Evolutionary conservation across 2,329 filamentous ascomycete species (phyloP).

Genomic region (Podosphaera xanthii): DNA sequence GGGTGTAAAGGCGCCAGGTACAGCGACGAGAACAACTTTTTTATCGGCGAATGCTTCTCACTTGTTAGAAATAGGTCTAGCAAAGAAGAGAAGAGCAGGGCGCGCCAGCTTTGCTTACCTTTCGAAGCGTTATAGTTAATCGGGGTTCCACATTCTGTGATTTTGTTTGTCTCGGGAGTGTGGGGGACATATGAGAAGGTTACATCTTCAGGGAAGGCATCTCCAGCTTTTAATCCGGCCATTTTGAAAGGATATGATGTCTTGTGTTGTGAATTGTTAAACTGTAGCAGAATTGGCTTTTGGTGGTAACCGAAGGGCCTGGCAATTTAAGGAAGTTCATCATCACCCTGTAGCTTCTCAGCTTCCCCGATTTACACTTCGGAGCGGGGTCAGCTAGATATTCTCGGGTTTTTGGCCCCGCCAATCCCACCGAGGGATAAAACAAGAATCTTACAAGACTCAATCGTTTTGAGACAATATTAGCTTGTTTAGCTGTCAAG

Average conservation of each 20-base stretch:
- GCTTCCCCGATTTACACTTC: no score
- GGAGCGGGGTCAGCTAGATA: no score
- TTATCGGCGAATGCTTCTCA: slow-evolving; percentile 36
- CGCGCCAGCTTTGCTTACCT: slow-evolving; percentile 19
- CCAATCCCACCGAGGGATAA: no score
- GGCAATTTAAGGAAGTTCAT: no score
- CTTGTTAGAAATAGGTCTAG: neutral
- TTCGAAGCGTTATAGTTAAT: slow-evolving; percentile 60
- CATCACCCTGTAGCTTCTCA: no score
- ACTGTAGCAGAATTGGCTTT: no score
- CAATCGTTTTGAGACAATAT: no score
- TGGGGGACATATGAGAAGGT: slow-evolving; percentile 71
- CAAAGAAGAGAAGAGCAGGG: neutral
- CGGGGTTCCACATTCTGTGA: slow-evolving; percentile 59
- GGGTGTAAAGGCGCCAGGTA: slow-evolving; percentile 49
- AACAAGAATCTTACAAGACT: no score
- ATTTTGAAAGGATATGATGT: slow-evolving; percentile 2
- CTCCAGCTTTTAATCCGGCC: slow-evolving; percentile 35
- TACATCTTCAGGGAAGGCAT: slow-evolving; percentile 61
- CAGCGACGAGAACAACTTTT: slow-evolving; percentile 47
- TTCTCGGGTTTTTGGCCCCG: no score
- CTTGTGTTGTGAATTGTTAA: no score
- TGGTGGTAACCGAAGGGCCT: no score
- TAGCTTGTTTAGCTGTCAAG: no score
- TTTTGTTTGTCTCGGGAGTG: slow-evolving; percentile 39